Evolutionary conservation across 2,329 filamentous ascomycete genomes (phyloP).

Genomic region (Bipolaris gigantea): DNA sequence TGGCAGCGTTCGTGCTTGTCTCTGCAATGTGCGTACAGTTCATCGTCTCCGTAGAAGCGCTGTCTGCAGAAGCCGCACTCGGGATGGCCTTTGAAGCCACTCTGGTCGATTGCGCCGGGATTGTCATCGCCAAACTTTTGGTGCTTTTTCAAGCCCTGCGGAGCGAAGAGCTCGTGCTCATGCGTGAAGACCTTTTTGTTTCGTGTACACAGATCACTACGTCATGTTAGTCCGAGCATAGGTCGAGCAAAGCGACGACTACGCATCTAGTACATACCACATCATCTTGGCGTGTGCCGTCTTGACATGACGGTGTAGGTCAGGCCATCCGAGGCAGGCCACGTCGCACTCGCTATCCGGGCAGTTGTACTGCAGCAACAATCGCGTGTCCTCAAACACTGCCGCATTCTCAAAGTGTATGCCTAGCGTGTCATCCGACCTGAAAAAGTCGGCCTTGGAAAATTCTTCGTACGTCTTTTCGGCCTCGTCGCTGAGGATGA

Average conservation of each 20-base stretch:
- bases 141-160: slow-evolving; percentile 78
- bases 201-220: slow-evolving; percentile 78
- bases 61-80: slow-evolving; percentile 90
- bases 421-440: slow-evolving; percentile 80
- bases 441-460: slow-evolving; percentile 69
- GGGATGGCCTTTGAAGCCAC: slow-evolving; percentile 93
- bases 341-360: slow-evolving; percentile 83
- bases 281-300: slow-evolving; percentile 81
- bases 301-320: slow-evolving; percentile 80
- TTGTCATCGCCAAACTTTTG: slow-evolving; percentile 90
- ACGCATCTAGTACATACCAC: slow-evolving; percentile 56
- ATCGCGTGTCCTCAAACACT: slow-evolving; percentile 86
- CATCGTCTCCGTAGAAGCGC: slow-evolving; percentile 94
- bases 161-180: slow-evolving; percentile 89
- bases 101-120: slow-evolving; percentile 87
- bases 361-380: slow-evolving; percentile 92
- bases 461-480: slow-evolving; percentile 88
- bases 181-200: slow-evolving; percentile 99
- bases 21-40: slow-evolving; percentile 89
- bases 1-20: slow-evolving; percentile 95
- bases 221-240: slow-evolving; percentile 8
- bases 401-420: slow-evolving; percentile 88
- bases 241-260: no score
- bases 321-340: slow-evolving; percentile 79
- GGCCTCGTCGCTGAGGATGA: slow-evolving; percentile 88